Base-by-base conservation (phyloP, 2,329 filamentous ascomycete species). In the Calonectria pseudoturangicola region DNA sequence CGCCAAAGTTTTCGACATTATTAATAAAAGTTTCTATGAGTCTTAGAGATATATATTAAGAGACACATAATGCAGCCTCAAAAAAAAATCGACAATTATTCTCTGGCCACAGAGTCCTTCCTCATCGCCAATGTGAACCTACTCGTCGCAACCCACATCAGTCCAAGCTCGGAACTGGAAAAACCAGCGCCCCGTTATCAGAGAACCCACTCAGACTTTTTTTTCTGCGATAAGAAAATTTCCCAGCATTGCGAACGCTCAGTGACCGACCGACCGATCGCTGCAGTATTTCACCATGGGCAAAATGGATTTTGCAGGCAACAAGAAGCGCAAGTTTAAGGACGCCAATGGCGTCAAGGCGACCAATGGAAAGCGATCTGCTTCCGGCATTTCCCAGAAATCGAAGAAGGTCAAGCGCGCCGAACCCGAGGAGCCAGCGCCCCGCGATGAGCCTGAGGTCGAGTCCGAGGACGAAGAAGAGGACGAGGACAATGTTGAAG, bases 271-370 rank as follows among this genome's bases (percentile, higher is more conserved):
- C 65, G 64, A 74, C 72, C 62, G 21, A 63, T 30, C 60, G 48
- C 62, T 54, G 65, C 50, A 74, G 67, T 63, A 75, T 39, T 36
- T 25, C 66, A 76, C 56, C 72, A 75, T 50, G 41, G 28, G 56
- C 72, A 83, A 67, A 15, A 85, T 85, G 84, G 81, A 82, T 76
- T 77, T 81, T 72, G 76, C 80, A 56, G 77, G 82, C 58, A 84
- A 77, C 79, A 88, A 88, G 76, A 89, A 88, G 82, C 84, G 87
- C 72, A 86, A 85, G 75, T 82, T 83, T 70, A 84, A 81, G 76
- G 83, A 81, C 71, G 81, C 79, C 66, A 82, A 85, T 70, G 76
- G 81, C 12, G 74, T 79, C 56, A 80, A 80, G 77, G 79, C 43
- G 72, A 77, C 54, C 45, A 80, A 72, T 43, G 60, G 47, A 56